Base-by-base conservation (phyloP, 179 eudicot species). In the Actinidia arguta region DNA sequence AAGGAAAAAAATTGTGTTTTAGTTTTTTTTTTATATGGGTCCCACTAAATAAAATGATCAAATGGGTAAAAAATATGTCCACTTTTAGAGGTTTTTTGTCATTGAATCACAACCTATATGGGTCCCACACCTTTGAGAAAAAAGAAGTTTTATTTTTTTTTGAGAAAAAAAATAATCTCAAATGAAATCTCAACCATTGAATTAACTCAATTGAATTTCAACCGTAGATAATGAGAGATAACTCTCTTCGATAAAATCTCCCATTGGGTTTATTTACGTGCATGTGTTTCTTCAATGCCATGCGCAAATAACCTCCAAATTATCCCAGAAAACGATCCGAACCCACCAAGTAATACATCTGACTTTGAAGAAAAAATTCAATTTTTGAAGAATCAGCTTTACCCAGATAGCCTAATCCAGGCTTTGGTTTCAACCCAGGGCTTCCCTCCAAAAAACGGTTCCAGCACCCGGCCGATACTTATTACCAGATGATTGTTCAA, bases 361-460 rank as follows among this genome's bases (percentile, higher is more conserved):
- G 86, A 85, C 9, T 81, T 83, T 79, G 94, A 87, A 74, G 86
- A 84, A 78, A 87, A 78, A 73, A 82, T 92, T 51, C 86, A 83
- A 7, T 86, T 82, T 85, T 81, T 91, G 52, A 90, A 79, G 69
- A 92, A 85, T 70, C 86, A 81, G 77, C 89, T 92, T 76, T 81
- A 83, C 85, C 93, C 94, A 17, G 92, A 90, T 68, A 85, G 80
- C 70, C 82, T 93, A 78, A 83, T 85, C 52, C 42, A 76, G 81
- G 91, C 91, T 76, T 87, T 93, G 85, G 90, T 89, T 86, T 64
- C 81, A 69, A 90, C 88, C 22, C 76, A 78, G 95, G 95, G 93
- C 91, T 66, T 91, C 97, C 66, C 86, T 90, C 31, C 95, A 92
- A 52, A 89, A n/a, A 90, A 61, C 61, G 78, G 63, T 93, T 92